These are phyloP conservation scores for Sporothrix inflata DNA, from an alignment of 2,329 filamentous ascomycete genomes.

Conservation along the genomic window DNA sequence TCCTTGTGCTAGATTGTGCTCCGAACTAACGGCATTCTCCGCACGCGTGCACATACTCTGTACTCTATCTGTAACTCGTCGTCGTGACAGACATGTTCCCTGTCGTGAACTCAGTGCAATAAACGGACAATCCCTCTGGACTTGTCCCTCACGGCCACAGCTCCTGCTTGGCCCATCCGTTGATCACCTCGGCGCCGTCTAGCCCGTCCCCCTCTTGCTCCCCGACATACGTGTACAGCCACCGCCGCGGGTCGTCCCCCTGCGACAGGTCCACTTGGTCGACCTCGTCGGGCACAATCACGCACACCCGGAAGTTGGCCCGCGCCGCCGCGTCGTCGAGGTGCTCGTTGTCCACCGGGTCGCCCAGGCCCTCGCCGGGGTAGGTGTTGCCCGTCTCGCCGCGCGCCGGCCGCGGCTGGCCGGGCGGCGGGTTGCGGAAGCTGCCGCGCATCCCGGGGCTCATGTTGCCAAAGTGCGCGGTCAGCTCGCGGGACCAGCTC, in stretches of 20 bases:
- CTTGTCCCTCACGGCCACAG: neutral
- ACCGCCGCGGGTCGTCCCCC: conserved; percentile 64
- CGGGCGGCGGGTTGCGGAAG: conserved; percentile 74
- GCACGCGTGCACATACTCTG: neutral
- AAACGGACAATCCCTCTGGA: neutral
- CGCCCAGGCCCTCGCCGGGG: conserved; percentile 49
- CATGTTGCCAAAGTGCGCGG: conserved; percentile 87
- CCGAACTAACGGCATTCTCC: neutral
- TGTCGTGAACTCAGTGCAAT: neutral
- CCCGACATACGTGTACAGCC: conserved; percentile 65
- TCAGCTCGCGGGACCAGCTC: conserved; percentile 80
- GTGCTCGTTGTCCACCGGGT: conserved; percentile 68
- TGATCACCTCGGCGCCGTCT: conserved; percentile 45
- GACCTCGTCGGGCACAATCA: conserved; percentile 77
- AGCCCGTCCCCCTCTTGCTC: conserved; percentile 39
- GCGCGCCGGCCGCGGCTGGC: conserved; percentile 58
- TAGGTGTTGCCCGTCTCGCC: conserved; percentile 45
- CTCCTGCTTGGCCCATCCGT: conserved; percentile 64
- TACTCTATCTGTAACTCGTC: neutral
- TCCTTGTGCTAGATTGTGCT: neutral
- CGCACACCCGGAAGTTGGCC: conserved; percentile 78
- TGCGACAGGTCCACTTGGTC: conserved; percentile 74
- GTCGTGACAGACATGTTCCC: neutral
- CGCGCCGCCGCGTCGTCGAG: conserved; percentile 72
- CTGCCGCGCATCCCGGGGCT: conserved; percentile 77